Evolutionary conservation across 306 rosid species (phyloP), one percentile per base, ranked within the genome.

Genomic region (Vigna mungo): DNA sequence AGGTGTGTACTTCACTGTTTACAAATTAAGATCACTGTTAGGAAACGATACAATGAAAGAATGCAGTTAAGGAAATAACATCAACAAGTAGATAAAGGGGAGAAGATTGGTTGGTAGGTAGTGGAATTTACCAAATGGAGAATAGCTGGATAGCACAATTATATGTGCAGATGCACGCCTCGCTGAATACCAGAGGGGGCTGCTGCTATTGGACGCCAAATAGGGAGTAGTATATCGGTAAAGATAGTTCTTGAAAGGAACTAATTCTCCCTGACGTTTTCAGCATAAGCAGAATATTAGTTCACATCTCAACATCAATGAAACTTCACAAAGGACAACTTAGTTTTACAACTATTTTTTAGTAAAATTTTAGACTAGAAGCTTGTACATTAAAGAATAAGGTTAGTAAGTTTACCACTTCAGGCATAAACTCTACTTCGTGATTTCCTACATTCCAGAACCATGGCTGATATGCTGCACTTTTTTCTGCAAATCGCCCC

Each of bases 111-210:
- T 87, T 1, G 8, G 43, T 89, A 92, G 36, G 27, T 7, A 37
- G 43, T 89, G 92, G 36, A 30, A 30, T 30, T 88, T 89, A 95
- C 99, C 97, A 81, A 82, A 95, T 68, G 99, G 85, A 0, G 99
- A 95, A 79, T 95, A 95, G 88, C 97, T 90, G 72, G 96, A 88
- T 44, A 95, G 84, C 61, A 95, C 96, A 16, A 95, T 92, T 79
- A 95, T 87, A 77, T 95, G 99, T 69, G 99, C 97, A 52, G 99
- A 95, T 0, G 99, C 99, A 21, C 97, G 91, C 85, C 97, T 84
- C 79, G 92, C 67, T 62, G 99, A 91, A 75, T 92, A 95, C 99
- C 99, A 95, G 71, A 95, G 96, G 52, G 97, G 97, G 78, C 75
- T 92, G 89, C 84, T 91, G 80, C 99, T 95, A 10, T 86, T 75